Conservation (phyloP, 1,284 basidiomycete species). For the Cryptococcus amylolentus region DNA sequence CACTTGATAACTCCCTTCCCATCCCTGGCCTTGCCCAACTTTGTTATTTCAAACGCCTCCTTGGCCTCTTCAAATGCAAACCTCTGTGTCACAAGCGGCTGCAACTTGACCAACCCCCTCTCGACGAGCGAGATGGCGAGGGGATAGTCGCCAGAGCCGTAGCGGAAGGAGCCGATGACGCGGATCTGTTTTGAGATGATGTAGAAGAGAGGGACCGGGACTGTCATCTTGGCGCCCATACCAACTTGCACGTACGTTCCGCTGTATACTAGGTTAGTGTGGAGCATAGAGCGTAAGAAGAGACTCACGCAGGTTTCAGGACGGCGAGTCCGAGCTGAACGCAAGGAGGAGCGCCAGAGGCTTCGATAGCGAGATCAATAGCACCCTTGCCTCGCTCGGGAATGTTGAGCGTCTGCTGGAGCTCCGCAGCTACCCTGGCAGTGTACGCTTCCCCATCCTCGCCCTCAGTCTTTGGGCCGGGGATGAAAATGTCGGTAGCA, state of each 20-base stretch:
- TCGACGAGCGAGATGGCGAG: conserved; percentile 57
- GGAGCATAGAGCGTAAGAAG: background rate
- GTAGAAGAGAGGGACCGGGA: conserved; percentile 44
- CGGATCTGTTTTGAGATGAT: conserved; percentile 46
- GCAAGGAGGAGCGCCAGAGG: conserved; percentile 62
- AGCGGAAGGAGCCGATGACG: conserved; percentile 49
- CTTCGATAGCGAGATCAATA: conserved; percentile 60
- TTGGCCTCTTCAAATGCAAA: conserved; percentile 52
- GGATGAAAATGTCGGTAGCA: conserved; percentile 74
- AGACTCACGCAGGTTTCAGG: conserved; percentile 59
- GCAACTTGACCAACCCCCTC: conserved; percentile 55
- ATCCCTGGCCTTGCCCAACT: conserved; percentile 65
- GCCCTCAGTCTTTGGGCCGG: conserved; percentile 59
- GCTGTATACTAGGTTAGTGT: conserved; percentile 11
- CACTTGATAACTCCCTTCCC: conserved; percentile 53
- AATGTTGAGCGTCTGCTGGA: conserved; percentile 51
- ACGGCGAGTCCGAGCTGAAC: conserved; percentile 57
- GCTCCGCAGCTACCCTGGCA: conserved; percentile 49
- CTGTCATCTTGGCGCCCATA: conserved; percentile 41
- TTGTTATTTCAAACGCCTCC: conserved; percentile 56
- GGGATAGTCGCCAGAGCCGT: conserved; percentile 50
- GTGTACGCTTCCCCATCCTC: conserved; percentile 70
- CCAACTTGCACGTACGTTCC: conserved; percentile 50
- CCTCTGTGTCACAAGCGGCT: conserved; percentile 54
- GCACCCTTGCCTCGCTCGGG: conserved; percentile 51